Base-by-base conservation (phyloP, 768 basidiomycete species). In the Exidia glandulosa region DNA sequence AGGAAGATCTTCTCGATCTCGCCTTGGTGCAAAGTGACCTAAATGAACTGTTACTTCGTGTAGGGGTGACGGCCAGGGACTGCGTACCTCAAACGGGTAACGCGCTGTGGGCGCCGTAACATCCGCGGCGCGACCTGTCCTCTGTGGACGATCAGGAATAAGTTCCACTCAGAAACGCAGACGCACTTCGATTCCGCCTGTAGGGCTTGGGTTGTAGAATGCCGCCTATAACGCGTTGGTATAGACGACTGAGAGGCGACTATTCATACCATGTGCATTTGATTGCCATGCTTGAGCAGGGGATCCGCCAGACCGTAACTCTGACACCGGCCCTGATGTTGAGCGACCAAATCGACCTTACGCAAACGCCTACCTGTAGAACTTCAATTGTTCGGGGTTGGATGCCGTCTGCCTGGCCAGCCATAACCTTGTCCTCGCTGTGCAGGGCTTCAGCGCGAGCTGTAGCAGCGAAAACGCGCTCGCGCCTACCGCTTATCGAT, bases 301-400 rank as follows among this genome's bases (percentile, higher is more conserved):
- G 80, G 77, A 19, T 88, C 83, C 0, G 80, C 85, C 5, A 90
- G 77, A 5, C 88, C 88, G 71, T 90, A 90, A 62, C 87, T 90
- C 87, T 90, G 57, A 12, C 23, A 3, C 13, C 27, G 30, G 30
- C 30, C 50, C 7, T 27, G 25, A 31, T 54, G 27, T 27, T 6
- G 19, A 45, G 19, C 41, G 50, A 7, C 9, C 23, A 19, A 4
- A 25, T 29, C 27, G 25, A 4, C 25, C 3, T 7, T 13, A 54
- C 25, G 50, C 25, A 6, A 27, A 36, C 19, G 29, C 66, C 57
- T 29, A 80, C 81, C 75, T 81, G 77, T 30, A 82, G 66, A 12
- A 82, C 77, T 63, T 82, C 81, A 56, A 79, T 74, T 2, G 81
- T 81, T 30, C 81, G 75, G 2, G 81, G 78, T 58, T 81, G 79